Evolutionary conservation across 148 eudicot species (phyloP).

Genomic region (Rhododendron vialii): DNA sequence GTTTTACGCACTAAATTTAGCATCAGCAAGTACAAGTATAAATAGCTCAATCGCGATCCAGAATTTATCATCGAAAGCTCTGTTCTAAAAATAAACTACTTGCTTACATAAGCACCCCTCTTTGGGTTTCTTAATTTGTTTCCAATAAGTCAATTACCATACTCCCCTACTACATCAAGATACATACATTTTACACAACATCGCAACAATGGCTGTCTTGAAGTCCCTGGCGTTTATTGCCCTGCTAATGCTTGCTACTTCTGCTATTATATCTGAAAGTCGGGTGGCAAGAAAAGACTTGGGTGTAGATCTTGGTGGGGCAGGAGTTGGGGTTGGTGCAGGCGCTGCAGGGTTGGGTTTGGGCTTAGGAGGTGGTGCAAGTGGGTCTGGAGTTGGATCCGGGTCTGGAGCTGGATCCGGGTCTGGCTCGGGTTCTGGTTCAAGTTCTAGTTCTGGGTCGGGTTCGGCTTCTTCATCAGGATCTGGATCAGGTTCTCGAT

Average conservation of each 20-base stretch:
- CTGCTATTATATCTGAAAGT: constrained; percentile 28
- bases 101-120: not conserved
- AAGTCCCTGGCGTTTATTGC: constrained; percentile 18
- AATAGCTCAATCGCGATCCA: constrained; percentile 7
- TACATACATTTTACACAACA: not conserved
- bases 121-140: not conserved
- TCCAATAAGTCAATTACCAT: too few relatives aligned
- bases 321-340: constrained; percentile 34
- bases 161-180: not conserved
- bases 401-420: constrained; percentile 35
- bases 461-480: constrained; percentile 10
- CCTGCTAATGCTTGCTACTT: constrained; percentile 13
- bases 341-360: constrained; percentile 39
- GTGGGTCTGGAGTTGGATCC: constrained; percentile 32
- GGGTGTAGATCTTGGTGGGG: constrained; percentile 63
- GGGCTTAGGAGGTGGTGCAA: constrained; percentile 32
- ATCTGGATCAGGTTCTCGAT: constrained; percentile 11
- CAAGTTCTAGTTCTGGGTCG: constrained; percentile 20
- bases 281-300: constrained; percentile 65
- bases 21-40: too few relatives aligned
- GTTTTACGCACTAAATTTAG: too few relatives aligned
- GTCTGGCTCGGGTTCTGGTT: constrained; percentile 15
- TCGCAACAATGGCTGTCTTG: constrained; percentile 17
- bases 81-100: not conserved
- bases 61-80: not conserved